Base-by-base conservation (phyloP, 2,329 filamentous ascomycete species). In the Trichoderma sp. region DNA sequence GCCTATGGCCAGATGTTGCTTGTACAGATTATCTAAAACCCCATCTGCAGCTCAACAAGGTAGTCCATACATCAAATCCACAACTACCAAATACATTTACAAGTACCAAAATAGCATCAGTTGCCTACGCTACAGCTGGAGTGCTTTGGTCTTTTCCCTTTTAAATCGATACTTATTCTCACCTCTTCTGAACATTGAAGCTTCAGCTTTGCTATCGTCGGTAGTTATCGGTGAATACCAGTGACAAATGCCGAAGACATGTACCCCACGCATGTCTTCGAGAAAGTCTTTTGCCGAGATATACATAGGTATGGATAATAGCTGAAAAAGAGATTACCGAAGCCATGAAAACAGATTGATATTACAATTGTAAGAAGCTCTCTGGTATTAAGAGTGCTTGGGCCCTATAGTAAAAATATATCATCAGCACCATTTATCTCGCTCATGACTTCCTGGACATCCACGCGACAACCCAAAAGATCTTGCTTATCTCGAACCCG, bases 401-500 rank as follows among this genome's bases (percentile, higher is more conserved):
- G 43, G n/a, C 19, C n/a, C 43, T 49, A 49, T n/a, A 49, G 16
- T 14, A 55, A 21, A 29, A 55, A 55, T 16, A 55, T 55, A 19
- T 24, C n/a, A 24, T 29, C 52, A 55, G 24, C n/a, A 27, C 21
- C 52, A 19, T 55, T 37, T n/a, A 65, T 35, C 16, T 65, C 62
- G 14, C 27, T 56, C 62, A 65, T 55, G 4, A 65, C 47, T 21
- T 33, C 14, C 47, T 56, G 40, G 16, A 65, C 31, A 40, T 57
- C 49, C 33, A 65, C 62, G n/a, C 47, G 62, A 21, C 62, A 35
- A 16, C 49, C 47, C 19, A 56, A 35, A 14, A 37, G 29, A 49
- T 56, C 31, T n/a, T 65, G 47, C 31, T n/a, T 37, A 52, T 55
- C 47, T 27, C 62, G 10, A 8, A 65, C 62, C 13, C 47, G 43